Evolutionary conservation across 257 asterid species (phyloP).

Genomic region (Knoxia roxburghii): DNA sequence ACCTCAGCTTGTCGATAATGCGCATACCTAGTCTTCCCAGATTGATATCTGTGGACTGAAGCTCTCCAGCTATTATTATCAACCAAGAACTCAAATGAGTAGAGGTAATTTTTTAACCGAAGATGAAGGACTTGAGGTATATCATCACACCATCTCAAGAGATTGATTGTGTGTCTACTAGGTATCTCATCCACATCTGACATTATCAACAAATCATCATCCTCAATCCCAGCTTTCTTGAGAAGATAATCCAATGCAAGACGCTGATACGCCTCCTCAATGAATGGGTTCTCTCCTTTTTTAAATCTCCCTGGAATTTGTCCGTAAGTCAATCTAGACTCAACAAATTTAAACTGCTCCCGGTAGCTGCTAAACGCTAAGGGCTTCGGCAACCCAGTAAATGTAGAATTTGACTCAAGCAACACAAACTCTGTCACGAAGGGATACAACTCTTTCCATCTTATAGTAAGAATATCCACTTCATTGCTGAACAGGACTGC

Average conservation of each 20-base stretch:
- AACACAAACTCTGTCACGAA: constrained; percentile 64
- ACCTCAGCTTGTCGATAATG: constrained; percentile 72
- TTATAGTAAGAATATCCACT: constrained; percentile 58
- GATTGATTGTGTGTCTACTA: constrained; percentile 67
- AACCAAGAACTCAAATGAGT: constrained; percentile 72
- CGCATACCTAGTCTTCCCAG: constrained; percentile 77
- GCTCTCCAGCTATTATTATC: constrained; percentile 84
- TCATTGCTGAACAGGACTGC: constrained; percentile 81
- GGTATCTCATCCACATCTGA: constrained; percentile 82
- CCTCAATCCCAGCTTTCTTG: constrained; percentile 76
- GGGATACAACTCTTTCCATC: constrained; percentile 81
- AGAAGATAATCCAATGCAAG: constrained; percentile 77
- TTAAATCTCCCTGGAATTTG: constrained; percentile 66
- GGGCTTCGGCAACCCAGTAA: constrained; percentile 72
- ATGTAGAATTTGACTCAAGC: constrained; percentile 80
- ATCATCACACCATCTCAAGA: constrained; percentile 75
- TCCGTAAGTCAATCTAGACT: constrained; percentile 67
- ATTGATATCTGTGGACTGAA: constrained; percentile 57
- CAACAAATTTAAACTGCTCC: constrained; percentile 54
- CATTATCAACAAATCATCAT: constrained; percentile 72
- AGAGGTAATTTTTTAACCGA: constrained; percentile 64
- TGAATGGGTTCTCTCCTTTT: constrained; percentile 71
- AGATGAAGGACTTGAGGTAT: constrained; percentile 71
- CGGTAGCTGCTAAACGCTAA: constrained; percentile 41
- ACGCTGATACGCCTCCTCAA: constrained; percentile 84